These are phyloP conservation scores for Fraxinus sp. DNA, from an alignment of 305 asterid genomes.

Conservation along the genomic window DNA sequence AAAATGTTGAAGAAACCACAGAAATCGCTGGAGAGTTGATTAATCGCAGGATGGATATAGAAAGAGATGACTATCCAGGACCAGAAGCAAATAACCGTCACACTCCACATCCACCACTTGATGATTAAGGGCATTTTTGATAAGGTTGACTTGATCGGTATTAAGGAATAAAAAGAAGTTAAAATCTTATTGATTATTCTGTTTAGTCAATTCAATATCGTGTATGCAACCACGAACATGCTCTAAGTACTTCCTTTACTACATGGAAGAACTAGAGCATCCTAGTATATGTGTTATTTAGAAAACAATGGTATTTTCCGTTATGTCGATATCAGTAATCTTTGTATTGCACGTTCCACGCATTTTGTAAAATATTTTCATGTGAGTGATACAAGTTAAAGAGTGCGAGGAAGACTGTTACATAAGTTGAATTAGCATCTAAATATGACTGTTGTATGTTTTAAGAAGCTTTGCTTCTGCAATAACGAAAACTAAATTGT, in stretches of 20 bases:
- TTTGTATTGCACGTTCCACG: constrained; percentile 1
- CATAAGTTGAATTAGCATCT: too few relatives aligned
- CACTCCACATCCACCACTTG: constrained; percentile 46
- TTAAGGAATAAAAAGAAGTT: neutral
- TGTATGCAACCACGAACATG: neutral
- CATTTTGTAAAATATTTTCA: neutral
- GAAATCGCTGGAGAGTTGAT: constrained; percentile 16
- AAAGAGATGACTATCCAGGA: constrained; percentile 49
- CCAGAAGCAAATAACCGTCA: constrained; percentile 57
- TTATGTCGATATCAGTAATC: neutral
- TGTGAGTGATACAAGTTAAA: neutral
- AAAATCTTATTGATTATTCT: neutral
- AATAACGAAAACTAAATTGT: too few relatives aligned
- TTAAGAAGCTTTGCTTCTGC: too few relatives aligned
- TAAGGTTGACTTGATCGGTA: neutral
- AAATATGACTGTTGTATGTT: too few relatives aligned
- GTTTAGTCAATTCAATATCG: neutral
- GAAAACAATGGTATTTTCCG: neutral
- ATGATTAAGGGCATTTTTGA: neutral
- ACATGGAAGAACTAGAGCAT: neutral
- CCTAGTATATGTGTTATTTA: neutral
- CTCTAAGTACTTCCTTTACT: neutral
- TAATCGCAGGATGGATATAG: constrained; percentile 41
- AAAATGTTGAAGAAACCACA: constrained; percentile 1
- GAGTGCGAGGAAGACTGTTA: neutral